phyloP scores from a whole-genome alignment of 257 asterid genomes.

The Capsicum rhomboideum region DNA sequence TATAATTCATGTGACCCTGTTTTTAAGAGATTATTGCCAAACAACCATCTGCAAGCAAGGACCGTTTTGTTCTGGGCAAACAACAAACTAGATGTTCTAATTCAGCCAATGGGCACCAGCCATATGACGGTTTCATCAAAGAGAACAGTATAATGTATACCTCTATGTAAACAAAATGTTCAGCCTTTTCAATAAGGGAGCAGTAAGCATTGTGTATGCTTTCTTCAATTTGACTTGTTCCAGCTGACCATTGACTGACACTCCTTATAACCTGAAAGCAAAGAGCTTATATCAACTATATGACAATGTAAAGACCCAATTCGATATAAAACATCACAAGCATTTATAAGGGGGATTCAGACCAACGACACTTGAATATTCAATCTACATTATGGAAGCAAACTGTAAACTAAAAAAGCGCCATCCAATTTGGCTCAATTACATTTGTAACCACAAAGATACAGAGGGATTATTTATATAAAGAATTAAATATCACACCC shows the following conservation, averaged over 20 bases:
- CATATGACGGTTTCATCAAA: background rate
- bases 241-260: constrained; percentile 99
- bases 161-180: constrained; percentile 85
- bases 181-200: constrained; percentile 88
- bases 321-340: background rate
- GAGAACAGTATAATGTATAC: constrained; percentile 24
- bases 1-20: background rate
- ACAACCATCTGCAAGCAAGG: background rate
- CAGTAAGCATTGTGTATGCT: constrained; percentile 91
- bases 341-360: background rate
- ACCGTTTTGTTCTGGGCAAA: background rate
- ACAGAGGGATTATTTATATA: background rate
- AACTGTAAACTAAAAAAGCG: background rate
- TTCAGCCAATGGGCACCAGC: background rate
- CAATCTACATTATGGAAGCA: background rate
- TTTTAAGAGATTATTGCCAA: background rate
- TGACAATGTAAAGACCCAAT: background rate
- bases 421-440: background rate
- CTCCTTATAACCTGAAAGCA: constrained; percentile 73
- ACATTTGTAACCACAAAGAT: background rate
- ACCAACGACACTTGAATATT: background rate
- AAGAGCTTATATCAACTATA: background rate
- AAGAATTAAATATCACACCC: background rate
- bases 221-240: constrained; percentile 91
- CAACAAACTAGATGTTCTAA: background rate